Base-by-base conservation (phyloP, 805 yeast genomes). In the Kazachstania africana region DNA sequence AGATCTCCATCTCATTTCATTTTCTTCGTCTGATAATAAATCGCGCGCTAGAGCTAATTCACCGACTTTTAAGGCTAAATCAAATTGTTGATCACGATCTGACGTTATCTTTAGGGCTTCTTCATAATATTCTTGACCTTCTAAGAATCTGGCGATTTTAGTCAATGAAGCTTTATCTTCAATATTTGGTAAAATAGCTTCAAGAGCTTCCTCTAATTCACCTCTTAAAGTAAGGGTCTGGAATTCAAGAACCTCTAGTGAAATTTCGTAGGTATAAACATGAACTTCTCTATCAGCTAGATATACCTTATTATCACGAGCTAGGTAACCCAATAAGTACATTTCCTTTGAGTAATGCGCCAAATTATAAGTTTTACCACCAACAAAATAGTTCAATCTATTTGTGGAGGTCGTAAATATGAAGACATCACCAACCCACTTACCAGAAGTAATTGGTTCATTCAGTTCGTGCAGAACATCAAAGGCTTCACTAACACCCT, bases 341-440 rank as follows among this genome's bases (percentile, higher is more conserved):
- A 78, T 77, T 36, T 80, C 74, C 55, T 77, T 82, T 51, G 91
- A 95, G 50, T 80, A 87, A 63, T 91, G 97, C 22, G 88, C 85
- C 57, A 91, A 72, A 53, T 85, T 91, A 57, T 84, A 83, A 16
- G 81, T 75, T 50, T 85, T 82, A 24, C 94, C 94, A 47, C 98
- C 98, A 38, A 91, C 97, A 39, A 85, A 72, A 56, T 91, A 91
- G 60, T 87, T 88, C 51, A 91, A 68, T 57, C 97, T 75, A 61
- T 85, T 83, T 16, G 93, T 68, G 13, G 75, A 50, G 2, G 96
- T 84, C 12, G 96, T 83, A 63, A 79, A 91, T 33, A 91, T 73
- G 55, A 88, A 87, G 28, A 91, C 96, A 62, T 91, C 97, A 43
- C 97, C 98, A 47, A 87, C 85, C 85, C 96, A 91, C 56, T 77